Evolutionary conservation across 352 stramenopile species (phyloP), one percentile per base, ranked within the genome.

Genomic region (Lagenidium giganteum): DNA sequence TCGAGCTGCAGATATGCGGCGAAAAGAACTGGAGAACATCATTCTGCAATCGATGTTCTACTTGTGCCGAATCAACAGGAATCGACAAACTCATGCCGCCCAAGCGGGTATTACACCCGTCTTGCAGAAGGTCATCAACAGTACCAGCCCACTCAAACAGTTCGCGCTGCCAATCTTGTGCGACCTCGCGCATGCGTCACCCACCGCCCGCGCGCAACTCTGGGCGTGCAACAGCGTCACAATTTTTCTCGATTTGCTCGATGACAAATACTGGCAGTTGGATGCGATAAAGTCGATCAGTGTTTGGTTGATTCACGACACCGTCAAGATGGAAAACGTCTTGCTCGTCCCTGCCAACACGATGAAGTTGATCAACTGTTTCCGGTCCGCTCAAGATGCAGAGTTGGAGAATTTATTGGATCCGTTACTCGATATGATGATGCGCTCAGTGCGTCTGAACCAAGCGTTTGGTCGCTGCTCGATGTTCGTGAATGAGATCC

Each of bases 11-110:
- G 58, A 51, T 31, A 59, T 38, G 26, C 87, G 72, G 51, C 66
- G 60, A 18, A 80, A 95, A 47, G 86, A 96, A 41, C 58, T 96
- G 2, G 85, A 97, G 47, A 95, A 95, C 34, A 82, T 96, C 42
- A 76, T 96, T 27, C 66, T 97, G 6, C 87, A 91, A 51, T 76
- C 81, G 3, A 95, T 97, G 70, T 97, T 93, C 42, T 97, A 97
- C 48, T 58, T 97, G 12, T 97, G 90, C 48, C 80, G 86, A 12
- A 93, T 97, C 49, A 96, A 95, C 49, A 64, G 83, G 6, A 91
- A 81, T n/a, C 78, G 90, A 0, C 88, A 96, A 30, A 95, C 80
- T 3, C 75, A 89, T 38, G 91, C 91, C 6, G 87, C 91, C 1
- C 71, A 95, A 35, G 82, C 85, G 14, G 90, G 90, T 8, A 64